These are phyloP conservation scores for Besnoitia besnoiti DNA, from an alignment of 169 alveolate genomes.

Conservation along the genomic window DNA sequence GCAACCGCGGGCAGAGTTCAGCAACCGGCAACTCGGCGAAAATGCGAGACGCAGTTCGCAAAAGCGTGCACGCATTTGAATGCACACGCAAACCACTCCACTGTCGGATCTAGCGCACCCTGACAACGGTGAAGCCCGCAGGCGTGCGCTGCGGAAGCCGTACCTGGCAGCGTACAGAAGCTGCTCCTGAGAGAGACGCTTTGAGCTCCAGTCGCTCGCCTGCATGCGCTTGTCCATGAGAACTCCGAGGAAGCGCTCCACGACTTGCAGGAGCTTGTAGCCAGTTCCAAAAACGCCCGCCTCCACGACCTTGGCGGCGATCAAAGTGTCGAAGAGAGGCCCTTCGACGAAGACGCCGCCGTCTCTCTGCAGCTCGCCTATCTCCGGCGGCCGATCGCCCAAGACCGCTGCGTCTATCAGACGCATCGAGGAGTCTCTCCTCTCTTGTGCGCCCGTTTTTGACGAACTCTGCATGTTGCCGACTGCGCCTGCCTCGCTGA, in stretches of 20 bases:
- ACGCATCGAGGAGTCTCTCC: not conserved
- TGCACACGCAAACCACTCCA: too few species aligned
- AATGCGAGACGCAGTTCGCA: too few species aligned
- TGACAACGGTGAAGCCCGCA: too few species aligned
- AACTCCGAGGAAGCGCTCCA: slow-evolving; percentile 79
- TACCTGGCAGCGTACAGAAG: slow-evolving; percentile 82
- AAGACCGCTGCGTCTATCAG: not conserved
- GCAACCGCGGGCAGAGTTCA: too few species aligned
- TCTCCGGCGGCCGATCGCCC: not conserved
- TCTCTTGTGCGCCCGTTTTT: not conserved
- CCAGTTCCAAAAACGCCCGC: slow-evolving; percentile 79
- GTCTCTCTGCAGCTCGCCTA: slow-evolving; percentile 3
- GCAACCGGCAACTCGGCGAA: too few species aligned
- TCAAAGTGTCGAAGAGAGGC: slow-evolving; percentile 82
- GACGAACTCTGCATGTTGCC: not conserved
- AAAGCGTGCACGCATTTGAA: too few species aligned
- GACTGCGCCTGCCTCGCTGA: not conserved
- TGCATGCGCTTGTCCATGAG: slow-evolving; percentile 85
- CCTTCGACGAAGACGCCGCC: slow-evolving; percentile 6
- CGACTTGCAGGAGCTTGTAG: slow-evolving; percentile 79
- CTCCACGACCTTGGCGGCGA: slow-evolving; percentile 80
- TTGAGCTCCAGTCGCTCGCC: slow-evolving; percentile 81
- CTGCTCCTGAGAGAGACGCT: slow-evolving; percentile 79
- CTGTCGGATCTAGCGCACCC: too few species aligned
- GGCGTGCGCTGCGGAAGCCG: not conserved